Percentiles rank a stretch among this genome's conserved stretches.
phyloP scores from a whole-genome alignment of 495 filamentous ascomycete species.

The Penicillium goetzii region DNA sequence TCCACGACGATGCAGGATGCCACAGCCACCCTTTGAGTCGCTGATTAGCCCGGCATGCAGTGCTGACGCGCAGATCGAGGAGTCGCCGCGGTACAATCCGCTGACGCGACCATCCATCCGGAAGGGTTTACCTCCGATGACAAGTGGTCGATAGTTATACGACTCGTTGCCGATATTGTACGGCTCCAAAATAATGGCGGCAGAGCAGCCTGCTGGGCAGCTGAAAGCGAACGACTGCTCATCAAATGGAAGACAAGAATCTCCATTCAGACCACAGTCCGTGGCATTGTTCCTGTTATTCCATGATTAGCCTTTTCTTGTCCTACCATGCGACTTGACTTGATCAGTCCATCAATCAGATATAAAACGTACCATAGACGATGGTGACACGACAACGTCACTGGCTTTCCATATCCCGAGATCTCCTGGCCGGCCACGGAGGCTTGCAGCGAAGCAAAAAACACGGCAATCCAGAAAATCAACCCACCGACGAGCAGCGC shows the following conservation, averaged over 20 bases:
- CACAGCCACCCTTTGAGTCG: slow-evolving; percentile 70
- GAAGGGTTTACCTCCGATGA: slow-evolving; percentile 68
- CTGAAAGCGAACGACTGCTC: slow-evolving; percentile 68
- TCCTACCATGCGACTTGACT: not conserved
- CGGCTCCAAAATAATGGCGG: slow-evolving; percentile 67
- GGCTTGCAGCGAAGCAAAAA: slow-evolving; percentile 62
- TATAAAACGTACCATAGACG: slow-evolving; percentile 53
- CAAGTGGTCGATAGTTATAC: slow-evolving; percentile 64
- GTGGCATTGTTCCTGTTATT: slow-evolving; percentile 48
- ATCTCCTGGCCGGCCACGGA: slow-evolving; percentile 61
- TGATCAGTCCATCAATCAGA: not conserved
- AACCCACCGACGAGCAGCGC: slow-evolving; percentile 57
- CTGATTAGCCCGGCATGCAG: slow-evolving; percentile 73
- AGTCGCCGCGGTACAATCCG: slow-evolving; percentile 73
- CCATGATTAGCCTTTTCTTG: not conserved
- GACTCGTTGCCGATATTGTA: slow-evolving; percentile 70
- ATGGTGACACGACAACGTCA: slow-evolving; percentile 53
- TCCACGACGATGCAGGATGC: slow-evolving; percentile 66
- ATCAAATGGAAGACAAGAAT: slow-evolving; percentile 72
- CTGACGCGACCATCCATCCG: slow-evolving; percentile 37
- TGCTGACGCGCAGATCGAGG: slow-evolving; percentile 73
- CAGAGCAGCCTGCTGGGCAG: slow-evolving; percentile 71
- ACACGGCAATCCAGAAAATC: slow-evolving; percentile 67
- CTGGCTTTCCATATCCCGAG: slow-evolving; percentile 62
- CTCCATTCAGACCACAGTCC: slow-evolving; percentile 72